These are phyloP conservation scores for Fusarium vanettenii DNA, from an alignment of 2,329 filamentous ascomycete species.

Conservation along the genomic window DNA sequence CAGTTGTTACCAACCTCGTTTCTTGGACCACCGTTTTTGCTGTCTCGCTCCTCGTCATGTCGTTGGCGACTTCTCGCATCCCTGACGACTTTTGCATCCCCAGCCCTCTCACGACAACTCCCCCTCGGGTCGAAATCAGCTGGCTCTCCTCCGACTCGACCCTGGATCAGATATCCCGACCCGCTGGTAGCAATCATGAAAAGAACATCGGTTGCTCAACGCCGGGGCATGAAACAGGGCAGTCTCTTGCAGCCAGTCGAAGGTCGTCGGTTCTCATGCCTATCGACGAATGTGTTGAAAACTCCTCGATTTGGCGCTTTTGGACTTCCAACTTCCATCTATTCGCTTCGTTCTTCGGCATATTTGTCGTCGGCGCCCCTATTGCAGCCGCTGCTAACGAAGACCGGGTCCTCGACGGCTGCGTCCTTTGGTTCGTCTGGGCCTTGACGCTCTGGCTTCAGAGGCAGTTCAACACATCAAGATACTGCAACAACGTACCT, in stretches of 20 bases:
- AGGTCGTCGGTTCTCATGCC: slow-evolving; percentile 14
- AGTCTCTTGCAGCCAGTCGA: slow-evolving; percentile 2
- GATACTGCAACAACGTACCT: not conserved
- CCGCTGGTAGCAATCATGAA: not conserved
- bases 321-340: slow-evolving; percentile 45
- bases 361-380: slow-evolving; percentile 55
- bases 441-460: slow-evolving; percentile 55
- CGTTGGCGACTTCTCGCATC: slow-evolving; percentile 4
- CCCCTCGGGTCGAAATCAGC: slow-evolving; percentile 22
- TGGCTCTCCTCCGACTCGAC: slow-evolving; percentile 40
- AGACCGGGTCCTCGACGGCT: slow-evolving; percentile 58
- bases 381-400: slow-evolving; percentile 49
- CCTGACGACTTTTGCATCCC: slow-evolving; percentile 16
- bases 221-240: not conserved
- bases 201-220: slow-evolving; percentile 6
- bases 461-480: slow-evolving; percentile 46
- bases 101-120: not conserved
- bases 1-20: slow-evolving; percentile 50
- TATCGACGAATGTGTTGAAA: not conserved
- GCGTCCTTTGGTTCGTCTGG: slow-evolving; percentile 63
- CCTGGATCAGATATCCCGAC: slow-evolving; percentile 11
- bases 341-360: slow-evolving; percentile 42
- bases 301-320: slow-evolving; percentile 19
- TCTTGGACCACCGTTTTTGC: slow-evolving; percentile 51
- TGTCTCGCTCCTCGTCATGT: slow-evolving; percentile 38